Conservation (phyloP, 805 yeast species). For the Metschnikowia proteae region DNA sequence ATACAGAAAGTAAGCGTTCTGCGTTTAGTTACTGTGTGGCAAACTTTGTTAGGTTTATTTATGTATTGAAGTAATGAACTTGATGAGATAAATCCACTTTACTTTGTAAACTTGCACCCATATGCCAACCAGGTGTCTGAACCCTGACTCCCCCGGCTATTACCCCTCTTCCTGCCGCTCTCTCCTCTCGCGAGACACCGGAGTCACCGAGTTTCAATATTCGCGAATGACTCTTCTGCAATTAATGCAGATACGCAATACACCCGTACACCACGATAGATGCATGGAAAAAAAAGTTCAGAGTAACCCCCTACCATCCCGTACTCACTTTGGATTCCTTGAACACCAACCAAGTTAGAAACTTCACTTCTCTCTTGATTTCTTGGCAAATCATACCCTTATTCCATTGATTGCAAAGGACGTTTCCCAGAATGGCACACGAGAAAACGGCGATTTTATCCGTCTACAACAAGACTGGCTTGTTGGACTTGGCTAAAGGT, state of each 20-base stretch:
- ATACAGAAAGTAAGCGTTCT: constrained; percentile 76
- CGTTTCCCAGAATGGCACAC: constrained; percentile 30
- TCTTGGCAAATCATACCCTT: not conserved
- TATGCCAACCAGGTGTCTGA: not conserved
- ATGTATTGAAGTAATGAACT: constrained; percentile 10
- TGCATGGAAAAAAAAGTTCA: constrained; percentile 2
- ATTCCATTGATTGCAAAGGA: not conserved
- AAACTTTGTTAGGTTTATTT: constrained; percentile 11
- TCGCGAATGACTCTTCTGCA: constrained; percentile 5
- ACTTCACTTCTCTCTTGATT: not conserved
- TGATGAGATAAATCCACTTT: constrained; percentile 1
- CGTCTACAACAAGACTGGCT: constrained; percentile 96
- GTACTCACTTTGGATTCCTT: constrained; percentile 4
- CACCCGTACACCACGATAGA: constrained; percentile 4
- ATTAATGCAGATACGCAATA: constrained; percentile 2
- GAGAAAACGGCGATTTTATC: constrained; percentile 90
- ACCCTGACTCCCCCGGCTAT: too few relatives aligned
- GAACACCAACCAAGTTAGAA: constrained; percentile 1
- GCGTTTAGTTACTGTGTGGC: constrained; percentile 2
- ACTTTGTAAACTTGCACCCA: not conserved
- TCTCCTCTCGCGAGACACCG: not conserved
- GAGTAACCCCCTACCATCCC: constrained; percentile 2
- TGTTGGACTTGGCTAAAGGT: constrained; percentile 94
- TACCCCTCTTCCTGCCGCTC: too few relatives aligned
- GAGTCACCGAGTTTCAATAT: not conserved